A percentile compares a stretch with the other conserved stretches of the same genome.
Conservation (phyloP, 129 eudicot genomes). For the Flaveria bidentis region DNA sequence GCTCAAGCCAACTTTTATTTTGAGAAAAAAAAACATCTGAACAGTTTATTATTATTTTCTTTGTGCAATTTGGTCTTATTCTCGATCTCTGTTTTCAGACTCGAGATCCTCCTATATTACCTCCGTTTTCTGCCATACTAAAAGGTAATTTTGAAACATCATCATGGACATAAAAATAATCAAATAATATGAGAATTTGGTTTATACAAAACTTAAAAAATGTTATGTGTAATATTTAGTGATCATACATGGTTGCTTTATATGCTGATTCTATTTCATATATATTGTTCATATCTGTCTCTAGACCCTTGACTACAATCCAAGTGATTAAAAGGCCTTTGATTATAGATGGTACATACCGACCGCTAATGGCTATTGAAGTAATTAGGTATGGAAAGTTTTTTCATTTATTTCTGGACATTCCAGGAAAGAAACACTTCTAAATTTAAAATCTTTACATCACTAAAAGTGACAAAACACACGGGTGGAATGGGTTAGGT, state of each 20-base stretch:
- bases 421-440: too few species aligned
- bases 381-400: too few species aligned
- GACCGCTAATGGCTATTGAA: not conserved
- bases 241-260: not conserved
- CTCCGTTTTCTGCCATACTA: slow-evolving; percentile 30
- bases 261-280: not conserved
- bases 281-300: not conserved
- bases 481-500: too few species aligned
- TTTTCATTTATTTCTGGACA: too few species aligned
- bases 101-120: slow-evolving; percentile 38
- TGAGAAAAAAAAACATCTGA: not conserved
- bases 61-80: slow-evolving; percentile 17
- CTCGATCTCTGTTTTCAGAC: slow-evolving; percentile 33
- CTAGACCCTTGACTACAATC: slow-evolving; percentile 6
- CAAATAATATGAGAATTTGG: not conserved
- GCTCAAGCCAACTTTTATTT: not conserved
- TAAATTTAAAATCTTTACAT: too few species aligned
- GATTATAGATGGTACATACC: not conserved
- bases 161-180: not conserved
- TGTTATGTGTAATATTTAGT: not conserved
- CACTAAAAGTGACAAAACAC: too few species aligned
- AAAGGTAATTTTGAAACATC: slow-evolving; percentile 28
- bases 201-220: slow-evolving; percentile 14
- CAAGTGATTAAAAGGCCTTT: not conserved
- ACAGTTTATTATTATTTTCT: not conserved